phyloP scores from a whole-genome alignment of 1,139 yeast species.

The Debaryomycetaceae sp. region DNA sequence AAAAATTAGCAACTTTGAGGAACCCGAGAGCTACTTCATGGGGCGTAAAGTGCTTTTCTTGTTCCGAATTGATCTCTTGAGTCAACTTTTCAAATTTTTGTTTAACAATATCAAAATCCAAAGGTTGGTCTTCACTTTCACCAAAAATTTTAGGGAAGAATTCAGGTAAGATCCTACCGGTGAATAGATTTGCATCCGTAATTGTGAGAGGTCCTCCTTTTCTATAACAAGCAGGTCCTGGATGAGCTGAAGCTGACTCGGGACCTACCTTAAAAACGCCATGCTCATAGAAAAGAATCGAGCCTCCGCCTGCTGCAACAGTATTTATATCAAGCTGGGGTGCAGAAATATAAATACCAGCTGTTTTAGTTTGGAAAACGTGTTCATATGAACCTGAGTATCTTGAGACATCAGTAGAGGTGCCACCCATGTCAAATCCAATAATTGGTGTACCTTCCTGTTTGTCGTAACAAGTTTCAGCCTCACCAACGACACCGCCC shows the following conservation, averaged over 20 bases:
- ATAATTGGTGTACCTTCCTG: constrained; percentile 31
- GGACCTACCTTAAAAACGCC: constrained; percentile 54
- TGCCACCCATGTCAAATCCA: constrained; percentile 59
- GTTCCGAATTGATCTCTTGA: constrained; percentile 32
- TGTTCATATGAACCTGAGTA: constrained; percentile 41
- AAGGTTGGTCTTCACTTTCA: constrained; percentile 42
- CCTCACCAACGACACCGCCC: constrained; percentile 16
- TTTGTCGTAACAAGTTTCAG: constrained; percentile 11
- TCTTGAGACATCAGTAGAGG: constrained; percentile 53
- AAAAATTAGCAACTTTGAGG: constrained; percentile 50
- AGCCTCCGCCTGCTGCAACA: constrained; percentile 59
- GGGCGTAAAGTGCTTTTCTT: constrained; percentile 17
- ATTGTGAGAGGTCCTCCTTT: constrained; percentile 54
- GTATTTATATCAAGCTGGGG: constrained; percentile 55
- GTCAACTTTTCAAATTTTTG: constrained; percentile 36
- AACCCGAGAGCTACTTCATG: constrained; percentile 54
- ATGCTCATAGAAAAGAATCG: constrained; percentile 43
- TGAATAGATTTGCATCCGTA: constrained; percentile 48
- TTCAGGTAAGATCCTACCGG: constrained; percentile 46
- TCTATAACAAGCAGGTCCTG: constrained; percentile 55
- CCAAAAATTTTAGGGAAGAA: constrained; percentile 51
- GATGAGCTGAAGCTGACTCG: constrained; percentile 52
- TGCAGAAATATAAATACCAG: constrained; percentile 31
- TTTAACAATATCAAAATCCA: constrained; percentile 36
- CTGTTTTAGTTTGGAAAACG: constrained; percentile 45